Evolutionary conservation across 805 yeast species (phyloP), one percentile per base, ranked within the genome.

Genomic region (Zygosaccharomyces gambellarensis): DNA sequence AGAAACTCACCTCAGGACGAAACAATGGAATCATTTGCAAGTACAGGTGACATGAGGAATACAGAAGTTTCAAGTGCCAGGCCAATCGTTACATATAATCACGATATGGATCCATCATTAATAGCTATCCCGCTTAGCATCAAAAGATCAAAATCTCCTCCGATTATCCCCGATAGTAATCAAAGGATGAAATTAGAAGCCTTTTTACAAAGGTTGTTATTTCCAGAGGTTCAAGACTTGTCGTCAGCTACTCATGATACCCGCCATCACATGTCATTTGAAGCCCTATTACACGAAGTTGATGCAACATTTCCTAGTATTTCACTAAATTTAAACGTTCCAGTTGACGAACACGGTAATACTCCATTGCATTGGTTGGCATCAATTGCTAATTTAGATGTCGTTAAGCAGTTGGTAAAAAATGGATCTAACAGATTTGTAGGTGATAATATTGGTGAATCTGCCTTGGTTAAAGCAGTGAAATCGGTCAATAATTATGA

Each of bases 291-390:
- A 8, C 59, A 58, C 27, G 65, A 64, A 19, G 48, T 65, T 3
- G 60, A 64, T 25, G 10, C 23, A 4, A 45, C 54, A 3, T 65
- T 54, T 44, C 69, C 70, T 5, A 46, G 55, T 22, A 48, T 53
- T 7, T 49, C 52, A 11, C 42, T 87, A 32, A 78, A 81, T 51
- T 74, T 90, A 45, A 94, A 89, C 61, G 87, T 89, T 30, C 83
- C 97, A 1, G 87, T 95, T 40, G 99, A 95, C 68, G 95, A 87
- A 58, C 81, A 85, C 50, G 97, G 98, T 0, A 94, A 94, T 63
- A 85, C 96, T 0, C 89, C 96, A 0, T 74, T 94, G 49, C 99
- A 94, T 68, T 87, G 98, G 95, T 95, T 97, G 3, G 83, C 97
- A 12, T 87, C 97, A 0, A 76, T 94, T 65, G 98, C 95, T 0